phyloP scores from a whole-genome alignment of 2,329 filamentous ascomycete genomes.

The Aureobasidium sp. region DNA sequence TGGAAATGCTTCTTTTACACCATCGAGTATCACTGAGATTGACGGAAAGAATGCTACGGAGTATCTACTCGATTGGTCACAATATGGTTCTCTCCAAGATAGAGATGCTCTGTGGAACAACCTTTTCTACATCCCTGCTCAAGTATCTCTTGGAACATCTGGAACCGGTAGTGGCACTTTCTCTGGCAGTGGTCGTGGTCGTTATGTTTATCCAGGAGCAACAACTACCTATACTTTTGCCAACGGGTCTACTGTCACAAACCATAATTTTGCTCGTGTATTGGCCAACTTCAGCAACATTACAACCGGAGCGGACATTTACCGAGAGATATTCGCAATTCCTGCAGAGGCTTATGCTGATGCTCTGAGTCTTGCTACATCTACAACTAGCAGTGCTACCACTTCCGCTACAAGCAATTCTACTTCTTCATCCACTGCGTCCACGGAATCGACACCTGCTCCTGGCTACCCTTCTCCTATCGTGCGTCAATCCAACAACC shows the following conservation, averaged over 20 bases:
- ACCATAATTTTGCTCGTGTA: slow-evolving; percentile 49
- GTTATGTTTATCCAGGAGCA: slow-evolving; percentile 48
- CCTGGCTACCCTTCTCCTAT: slow-evolving; percentile 51
- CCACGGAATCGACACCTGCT: slow-evolving; percentile 29
- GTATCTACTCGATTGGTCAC: slow-evolving; percentile 54
- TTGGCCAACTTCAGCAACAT: slow-evolving; percentile 46
- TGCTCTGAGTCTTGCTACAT: slow-evolving; percentile 29
- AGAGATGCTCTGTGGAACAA: slow-evolving; percentile 62
- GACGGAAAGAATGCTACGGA: slow-evolving; percentile 60
- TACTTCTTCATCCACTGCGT: slow-evolving; percentile 18
- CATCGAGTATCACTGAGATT: slow-evolving; percentile 60
- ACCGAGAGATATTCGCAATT: slow-evolving; percentile 38
- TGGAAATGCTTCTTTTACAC: slow-evolving; percentile 43
- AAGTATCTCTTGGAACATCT: slow-evolving; percentile 44
- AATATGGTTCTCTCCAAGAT: slow-evolving; percentile 54
- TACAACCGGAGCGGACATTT: slow-evolving; percentile 46
- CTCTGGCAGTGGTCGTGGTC: slow-evolving; percentile 47
- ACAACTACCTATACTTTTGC: slow-evolving; percentile 50
- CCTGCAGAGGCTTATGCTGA: slow-evolving; percentile 25
- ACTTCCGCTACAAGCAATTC: slow-evolving; percentile 19
- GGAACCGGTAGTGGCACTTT: slow-evolving; percentile 51
- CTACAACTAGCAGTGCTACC: slow-evolving; percentile 16
- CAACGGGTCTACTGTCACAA: slow-evolving; percentile 47
- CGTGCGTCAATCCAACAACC: slow-evolving; percentile 42
- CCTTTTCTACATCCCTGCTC: slow-evolving; percentile 50